Conservation (phyloP, 805 yeast species). For the Candida piceae region DNA sequence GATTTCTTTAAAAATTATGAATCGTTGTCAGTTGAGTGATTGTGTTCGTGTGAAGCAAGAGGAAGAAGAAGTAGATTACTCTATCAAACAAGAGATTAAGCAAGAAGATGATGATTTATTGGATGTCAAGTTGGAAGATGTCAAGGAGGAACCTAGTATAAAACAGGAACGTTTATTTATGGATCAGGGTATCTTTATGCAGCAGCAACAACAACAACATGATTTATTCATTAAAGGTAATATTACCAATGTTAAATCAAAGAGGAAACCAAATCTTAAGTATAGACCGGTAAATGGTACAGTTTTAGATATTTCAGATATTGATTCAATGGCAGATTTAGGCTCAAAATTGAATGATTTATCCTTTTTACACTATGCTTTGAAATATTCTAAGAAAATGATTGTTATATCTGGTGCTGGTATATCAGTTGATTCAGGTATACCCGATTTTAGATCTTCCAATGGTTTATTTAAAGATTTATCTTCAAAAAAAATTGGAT, state of each 20-base stretch:
- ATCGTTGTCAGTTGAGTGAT: too few relatives aligned
- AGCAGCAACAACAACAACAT: too few relatives aligned
- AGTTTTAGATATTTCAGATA: slow-evolving; percentile 32
- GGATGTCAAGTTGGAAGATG: too few relatives aligned
- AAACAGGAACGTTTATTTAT: too few relatives aligned
- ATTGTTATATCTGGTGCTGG: slow-evolving; percentile 86
- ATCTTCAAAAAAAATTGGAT: slow-evolving; percentile 34
- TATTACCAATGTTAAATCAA: slow-evolving; percentile 5
- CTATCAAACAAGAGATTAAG: too few relatives aligned
- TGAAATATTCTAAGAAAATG: slow-evolving; percentile 50
- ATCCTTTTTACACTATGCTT: slow-evolving; percentile 46
- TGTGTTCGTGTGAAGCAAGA: too few relatives aligned
- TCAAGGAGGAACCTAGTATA: too few relatives aligned
- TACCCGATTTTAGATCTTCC: slow-evolving; percentile 72
- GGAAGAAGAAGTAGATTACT: too few relatives aligned
- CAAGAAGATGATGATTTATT: too few relatives aligned
- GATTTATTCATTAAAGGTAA: too few relatives aligned
- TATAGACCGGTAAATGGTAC: slow-evolving; percentile 45
- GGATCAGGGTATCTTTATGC: too few relatives aligned
- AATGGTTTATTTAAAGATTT: slow-evolving; percentile 66
- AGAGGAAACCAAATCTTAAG: slow-evolving; percentile 40
- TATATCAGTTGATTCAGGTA: slow-evolving; percentile 84
- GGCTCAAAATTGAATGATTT: slow-evolving; percentile 37
- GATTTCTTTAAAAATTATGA: too few relatives aligned
- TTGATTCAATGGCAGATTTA: slow-evolving; percentile 24